Evolutionary conservation across 2,329 filamentous ascomycete species (phyloP).

Genomic region (Annulohypoxylon truncatum): DNA sequence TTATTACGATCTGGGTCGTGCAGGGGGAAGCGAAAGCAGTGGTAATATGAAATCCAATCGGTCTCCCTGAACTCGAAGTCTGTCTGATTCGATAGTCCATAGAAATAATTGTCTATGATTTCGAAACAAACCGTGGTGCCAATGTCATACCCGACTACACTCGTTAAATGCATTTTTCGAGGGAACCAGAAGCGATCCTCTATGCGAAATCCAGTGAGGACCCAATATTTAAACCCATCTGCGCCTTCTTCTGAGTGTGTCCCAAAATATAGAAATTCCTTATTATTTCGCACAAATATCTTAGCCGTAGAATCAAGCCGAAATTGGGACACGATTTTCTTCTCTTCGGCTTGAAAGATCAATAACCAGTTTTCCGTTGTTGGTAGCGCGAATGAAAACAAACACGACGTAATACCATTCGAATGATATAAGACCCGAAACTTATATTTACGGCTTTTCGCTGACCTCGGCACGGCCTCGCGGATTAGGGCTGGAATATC

Average conservation of each 20-base stretch:
- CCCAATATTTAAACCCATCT: conserved; percentile 72
- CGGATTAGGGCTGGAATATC: conserved; percentile 60
- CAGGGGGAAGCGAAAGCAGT: conserved; percentile 72
- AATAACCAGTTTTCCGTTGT: conserved; percentile 63
- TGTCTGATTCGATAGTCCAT: conserved; percentile 75
- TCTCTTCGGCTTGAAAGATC: conserved; percentile 57
- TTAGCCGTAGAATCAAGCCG: conserved; percentile 61
- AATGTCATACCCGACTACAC: conserved; percentile 72
- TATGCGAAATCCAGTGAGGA: conserved; percentile 66
- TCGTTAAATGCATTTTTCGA: conserved; percentile 63
- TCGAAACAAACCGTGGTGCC: conserved; percentile 78
- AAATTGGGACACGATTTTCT: conserved; percentile 56
- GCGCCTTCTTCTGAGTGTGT: conserved; percentile 66
- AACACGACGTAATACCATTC: conserved; percentile 67
- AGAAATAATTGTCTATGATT: conserved; percentile 73
- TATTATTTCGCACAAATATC: conserved; percentile 75
- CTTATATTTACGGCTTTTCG: conserved; percentile 53
- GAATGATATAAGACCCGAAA: conserved; percentile 69
- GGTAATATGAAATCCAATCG: conserved; percentile 77
- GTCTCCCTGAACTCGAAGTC: conserved; percentile 71
- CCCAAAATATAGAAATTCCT: conserved; percentile 72
- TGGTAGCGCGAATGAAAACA: conserved; percentile 59
- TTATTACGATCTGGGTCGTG: conserved; percentile 54
- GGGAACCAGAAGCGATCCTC: conserved; percentile 54
- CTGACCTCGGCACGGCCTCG: conserved; percentile 52